phyloP scores from a whole-genome alignment of 2,329 filamentous ascomycete genomes.

The Huntiella abstrusa region DNA sequence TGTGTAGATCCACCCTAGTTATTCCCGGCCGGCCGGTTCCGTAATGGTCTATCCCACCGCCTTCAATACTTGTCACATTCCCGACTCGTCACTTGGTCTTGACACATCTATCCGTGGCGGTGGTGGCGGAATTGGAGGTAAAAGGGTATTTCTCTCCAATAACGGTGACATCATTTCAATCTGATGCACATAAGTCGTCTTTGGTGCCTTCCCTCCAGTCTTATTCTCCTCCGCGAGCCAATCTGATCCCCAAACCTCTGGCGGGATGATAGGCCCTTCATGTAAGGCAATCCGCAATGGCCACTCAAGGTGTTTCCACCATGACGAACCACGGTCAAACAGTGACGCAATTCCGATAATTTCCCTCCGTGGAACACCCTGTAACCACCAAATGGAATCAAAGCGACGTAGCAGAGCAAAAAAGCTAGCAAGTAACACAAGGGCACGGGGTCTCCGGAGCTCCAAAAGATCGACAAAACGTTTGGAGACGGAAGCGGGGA shows the following conservation, averaged over 20 bases:
- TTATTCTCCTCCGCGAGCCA: constrained; percentile 26
- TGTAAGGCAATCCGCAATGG: constrained; percentile 39
- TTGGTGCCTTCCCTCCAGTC: constrained; percentile 10
- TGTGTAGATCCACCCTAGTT: too few relatives aligned
- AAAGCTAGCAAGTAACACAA: constrained; percentile 46
- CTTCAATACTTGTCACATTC: not conserved
- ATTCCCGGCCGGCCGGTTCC: too few relatives aligned
- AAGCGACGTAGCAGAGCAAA: constrained; percentile 45
- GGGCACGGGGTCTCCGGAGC: constrained; percentile 37
- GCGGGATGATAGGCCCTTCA: constrained; percentile 32
- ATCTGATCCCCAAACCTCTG: constrained; percentile 37
- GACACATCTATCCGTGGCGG: constrained; percentile 1
- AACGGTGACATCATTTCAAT: constrained; percentile 24
- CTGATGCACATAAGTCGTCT: constrained; percentile 15
- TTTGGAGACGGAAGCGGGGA: constrained; percentile 45
- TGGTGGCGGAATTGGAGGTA: constrained; percentile 10
- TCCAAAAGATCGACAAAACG: constrained; percentile 42
- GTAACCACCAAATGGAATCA: constrained; percentile 49
- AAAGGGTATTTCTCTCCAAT: constrained; percentile 16
- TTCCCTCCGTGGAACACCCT: constrained; percentile 45
- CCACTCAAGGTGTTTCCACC: constrained; percentile 45
- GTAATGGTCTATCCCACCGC: too few relatives aligned
- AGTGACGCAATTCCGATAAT: constrained; percentile 43
- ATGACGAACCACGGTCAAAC: constrained; percentile 38
- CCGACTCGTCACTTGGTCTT: not conserved